A percentile compares a stretch with the other conserved stretches of the same genome.
Conservation (phyloP, 148 eudicot species). For the Rheum nobile region DNA sequence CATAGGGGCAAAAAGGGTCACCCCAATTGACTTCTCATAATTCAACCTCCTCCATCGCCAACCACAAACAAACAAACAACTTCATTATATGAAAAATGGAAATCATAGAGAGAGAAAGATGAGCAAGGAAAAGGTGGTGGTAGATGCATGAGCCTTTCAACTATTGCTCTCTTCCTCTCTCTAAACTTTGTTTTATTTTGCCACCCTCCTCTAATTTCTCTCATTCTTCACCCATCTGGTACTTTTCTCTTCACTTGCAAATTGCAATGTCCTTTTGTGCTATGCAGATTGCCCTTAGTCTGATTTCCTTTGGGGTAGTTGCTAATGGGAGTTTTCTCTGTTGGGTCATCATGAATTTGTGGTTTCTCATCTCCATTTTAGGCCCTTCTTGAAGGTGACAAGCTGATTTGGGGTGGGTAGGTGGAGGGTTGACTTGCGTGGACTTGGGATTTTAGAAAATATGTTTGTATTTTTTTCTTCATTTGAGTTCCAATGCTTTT, state of each 20-base stretch:
- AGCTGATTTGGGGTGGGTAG: neutral
- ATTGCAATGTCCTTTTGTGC: neutral
- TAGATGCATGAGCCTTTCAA: slow-evolving; percentile 26
- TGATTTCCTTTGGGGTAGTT: neutral
- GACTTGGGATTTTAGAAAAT: neutral
- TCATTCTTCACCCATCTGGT: slow-evolving; percentile 1
- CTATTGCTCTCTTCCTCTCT: slow-evolving; percentile 8
- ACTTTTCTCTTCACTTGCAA: slow-evolving; percentile 3
- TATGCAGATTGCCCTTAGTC: neutral
- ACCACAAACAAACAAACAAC: neutral
- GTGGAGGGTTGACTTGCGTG: slow-evolving; percentile 11
- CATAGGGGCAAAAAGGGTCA: neutral
- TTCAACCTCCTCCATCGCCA: neutral
- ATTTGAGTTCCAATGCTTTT: neutral
- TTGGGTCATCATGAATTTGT: neutral
- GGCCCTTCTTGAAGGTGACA: slow-evolving; percentile 1
- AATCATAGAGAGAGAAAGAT: neutral
- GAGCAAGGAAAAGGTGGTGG: slow-evolving; percentile 15
- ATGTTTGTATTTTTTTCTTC: neutral
- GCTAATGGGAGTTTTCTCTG: neutral
- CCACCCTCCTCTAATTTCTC: neutral
- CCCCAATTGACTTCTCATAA: neutral
- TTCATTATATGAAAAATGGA: neutral
- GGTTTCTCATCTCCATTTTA: neutral
- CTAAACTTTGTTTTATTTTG: neutral